Conservation (phyloP, 2,329 filamentous ascomycete genomes). For the Diaporthe batatas region DNA sequence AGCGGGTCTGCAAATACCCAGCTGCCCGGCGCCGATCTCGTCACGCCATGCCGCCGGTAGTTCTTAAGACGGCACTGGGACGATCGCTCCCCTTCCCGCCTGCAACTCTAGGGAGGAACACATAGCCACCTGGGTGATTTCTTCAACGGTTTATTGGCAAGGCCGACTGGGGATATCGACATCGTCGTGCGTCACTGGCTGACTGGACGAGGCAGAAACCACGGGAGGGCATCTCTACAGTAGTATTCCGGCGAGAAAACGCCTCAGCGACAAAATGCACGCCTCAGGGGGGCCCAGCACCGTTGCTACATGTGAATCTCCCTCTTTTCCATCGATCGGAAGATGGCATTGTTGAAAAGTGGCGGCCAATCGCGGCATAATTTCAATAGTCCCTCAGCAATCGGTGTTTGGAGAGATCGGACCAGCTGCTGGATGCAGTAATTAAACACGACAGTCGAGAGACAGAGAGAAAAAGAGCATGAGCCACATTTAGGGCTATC, state of each 20-base stretch:
- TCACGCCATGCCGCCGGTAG: background rate
- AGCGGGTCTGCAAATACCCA: background rate
- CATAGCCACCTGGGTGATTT: too few species aligned
- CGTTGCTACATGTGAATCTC: background rate
- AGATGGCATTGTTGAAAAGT: background rate
- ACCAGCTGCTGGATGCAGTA: background rate
- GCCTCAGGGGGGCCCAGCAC: background rate
- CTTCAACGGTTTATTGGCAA: background rate
- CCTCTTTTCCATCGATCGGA: background rate
- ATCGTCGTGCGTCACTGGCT: background rate
- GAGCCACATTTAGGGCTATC: too few species aligned
- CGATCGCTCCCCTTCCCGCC: background rate
- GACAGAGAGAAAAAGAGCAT: too few species aligned
- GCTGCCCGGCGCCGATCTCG: conserved; percentile 2
- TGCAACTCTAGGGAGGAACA: background rate
- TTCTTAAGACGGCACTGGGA: background rate
- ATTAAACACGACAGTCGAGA: conserved; percentile 7
- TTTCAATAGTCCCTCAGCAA: background rate
- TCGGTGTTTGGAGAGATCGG: conserved; percentile 5
- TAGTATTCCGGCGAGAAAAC: background rate
- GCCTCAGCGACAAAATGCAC: background rate
- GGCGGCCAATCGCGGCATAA: background rate
- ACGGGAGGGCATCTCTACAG: too few species aligned
- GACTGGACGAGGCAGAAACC: too few species aligned
- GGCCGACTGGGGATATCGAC: background rate